Evolutionary conservation across 2,329 filamentous ascomycete species (phyloP), one percentile per base, ranked within the genome.

Genomic region (Fusarium chaquense): DNA sequence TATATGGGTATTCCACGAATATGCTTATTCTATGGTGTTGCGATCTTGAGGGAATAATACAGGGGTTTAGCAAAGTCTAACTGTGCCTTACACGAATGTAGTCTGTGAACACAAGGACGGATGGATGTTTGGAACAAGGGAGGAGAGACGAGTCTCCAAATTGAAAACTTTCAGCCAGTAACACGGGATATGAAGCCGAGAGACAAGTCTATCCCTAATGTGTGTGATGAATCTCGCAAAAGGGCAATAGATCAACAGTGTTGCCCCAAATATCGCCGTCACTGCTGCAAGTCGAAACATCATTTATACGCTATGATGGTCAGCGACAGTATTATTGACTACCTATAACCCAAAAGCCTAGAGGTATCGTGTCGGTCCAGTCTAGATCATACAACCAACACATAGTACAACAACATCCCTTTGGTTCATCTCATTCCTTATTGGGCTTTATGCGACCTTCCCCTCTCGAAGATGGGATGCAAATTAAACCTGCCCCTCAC

Each of bases 401-500:
- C 35, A 45, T 44, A 13, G 24, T 35, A 35, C 16, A 35, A 35
- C n/a, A 41, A n/a, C 62, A 64, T 69, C 62, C 67, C 52, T 68
- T 63, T 35, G 26, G 33, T 54, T 67, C 60, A 60, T 65, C 61
- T 56, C 66, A 67, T 58, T 41, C 45, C 49, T 69, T 30, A 46
- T 59, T 67, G 53, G 67, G 20, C 32, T 59, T 26, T 20, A 43
- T 38, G 38, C 16, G 24, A 11, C 22, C 47, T 70, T 63, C 62
- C 66, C 62, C 44, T 70, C 66, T 50, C 36, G n/a, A 70, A 44
- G 47, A 54, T 46, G 56, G 45, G 57, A 49, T 58, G 51, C 66
- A 58, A 70, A 70, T 69, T 70, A 69, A 69, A 70, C 67, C 24
- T 53, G 28, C 67, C 67, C 58, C 67, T 69, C 66, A 63, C 35